Evolutionary conservation across 768 basidiomycete genomes (phyloP), one percentile per base, ranked within the genome.

Genomic region (Xerocomus spinulosus): DNA sequence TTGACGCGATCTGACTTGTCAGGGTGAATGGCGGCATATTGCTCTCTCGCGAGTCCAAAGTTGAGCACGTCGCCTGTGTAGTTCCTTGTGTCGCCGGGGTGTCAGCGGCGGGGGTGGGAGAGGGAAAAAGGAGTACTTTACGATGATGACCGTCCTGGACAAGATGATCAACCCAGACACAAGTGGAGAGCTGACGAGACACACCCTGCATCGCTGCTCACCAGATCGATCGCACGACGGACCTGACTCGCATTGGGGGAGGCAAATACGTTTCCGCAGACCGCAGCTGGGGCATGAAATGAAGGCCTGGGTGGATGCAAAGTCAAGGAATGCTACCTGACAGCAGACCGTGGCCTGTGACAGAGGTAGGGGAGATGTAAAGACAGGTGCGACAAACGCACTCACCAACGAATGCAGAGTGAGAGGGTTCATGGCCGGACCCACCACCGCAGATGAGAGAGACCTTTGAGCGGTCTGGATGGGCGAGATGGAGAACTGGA

Each of bases 41-140:
- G 85, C 59, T 95, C 91, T 55, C 82, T 85, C 3, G 92, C 92
- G 9, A 95, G 77, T 20, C 92, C 92, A 58, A 95, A 95, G 60
- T 93, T 91, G 39, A 95, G 80, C 30, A 92, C 78, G 56, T 95
- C 92, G 15, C 92, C 92, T 0, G 90, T 92, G 61, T 92, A 92
- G 58, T 92, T 92, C 64, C 86, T 90, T 38, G 42, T 4, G 5
- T 9, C 17, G 24, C 6, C 9, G 9, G 30, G 9, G 0, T 28
- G 37, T 67, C 50, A 61, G 43, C 20, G 18, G 13, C 8, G 9
- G 49, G 24, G 39, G 28, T 1, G 15, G 26, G 46, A 9, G 9
- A 17, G 17, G 13, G 26, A 0, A 3, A 28, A 21, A 14, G 15
- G 25, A 68, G 36, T 63, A 89, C 87, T 92, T 91, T 55, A 92